Conservation (phyloP, 352 stramenopile species). For the Globisporangium sylvaticum region DNA sequence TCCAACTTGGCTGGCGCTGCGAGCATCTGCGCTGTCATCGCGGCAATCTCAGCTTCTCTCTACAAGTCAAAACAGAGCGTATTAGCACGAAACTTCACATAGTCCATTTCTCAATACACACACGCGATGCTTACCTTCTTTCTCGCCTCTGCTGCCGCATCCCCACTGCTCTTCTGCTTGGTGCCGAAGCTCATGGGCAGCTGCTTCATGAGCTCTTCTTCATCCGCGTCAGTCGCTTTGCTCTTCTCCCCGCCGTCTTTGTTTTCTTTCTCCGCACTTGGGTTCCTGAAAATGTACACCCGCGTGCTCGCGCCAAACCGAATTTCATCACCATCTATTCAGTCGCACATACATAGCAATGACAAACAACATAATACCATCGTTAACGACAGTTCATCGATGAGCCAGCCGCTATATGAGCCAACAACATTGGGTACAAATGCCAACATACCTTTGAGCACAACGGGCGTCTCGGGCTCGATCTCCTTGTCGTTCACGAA, state of each 20-base stretch:
- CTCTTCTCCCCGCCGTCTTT: constrained; percentile 1
- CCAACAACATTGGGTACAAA: not conserved
- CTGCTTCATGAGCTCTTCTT: constrained; percentile 25
- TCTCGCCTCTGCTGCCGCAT: constrained; percentile 18
- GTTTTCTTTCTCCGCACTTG: constrained; percentile 10
- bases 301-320: constrained; percentile 60
- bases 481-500: constrained; percentile 77
- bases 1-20: constrained; percentile 22
- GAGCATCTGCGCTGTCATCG: constrained; percentile 78
- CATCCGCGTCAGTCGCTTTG: constrained; percentile 15
- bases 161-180: constrained; percentile 15
- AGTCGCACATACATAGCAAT: not conserved
- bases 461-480: constrained; percentile 33
- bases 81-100: not conserved
- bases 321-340: constrained; percentile 45
- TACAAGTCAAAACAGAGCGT: constrained; percentile 7
- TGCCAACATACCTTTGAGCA: constrained; percentile 28
- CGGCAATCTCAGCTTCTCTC: constrained; percentile 63
- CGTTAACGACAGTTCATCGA: not conserved
- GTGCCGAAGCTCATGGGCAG: constrained; percentile 51
- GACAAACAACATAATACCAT: not conserved
- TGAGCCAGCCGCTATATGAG: not conserved
- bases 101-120: not conserved
- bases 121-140: constrained; percentile 25
- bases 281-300: constrained; percentile 48